These are phyloP conservation scores for Tanacetum coccineum DNA, from an alignment of 129 eudicot genomes.

Conservation along the genomic window DNA sequence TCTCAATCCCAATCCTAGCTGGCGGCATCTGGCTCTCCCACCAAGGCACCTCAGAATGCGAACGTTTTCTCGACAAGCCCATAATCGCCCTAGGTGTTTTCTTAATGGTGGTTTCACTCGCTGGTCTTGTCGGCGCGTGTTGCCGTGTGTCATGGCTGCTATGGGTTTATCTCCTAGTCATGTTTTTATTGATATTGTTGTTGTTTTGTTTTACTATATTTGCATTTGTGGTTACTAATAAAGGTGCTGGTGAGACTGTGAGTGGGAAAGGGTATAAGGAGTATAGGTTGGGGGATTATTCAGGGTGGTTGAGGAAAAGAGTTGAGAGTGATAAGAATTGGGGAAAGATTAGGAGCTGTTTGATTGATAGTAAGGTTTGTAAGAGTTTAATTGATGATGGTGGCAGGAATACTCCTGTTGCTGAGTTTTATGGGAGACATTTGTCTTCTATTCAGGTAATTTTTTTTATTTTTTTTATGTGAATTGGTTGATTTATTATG, in stretches of 20 bases:
- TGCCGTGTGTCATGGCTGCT: constrained; percentile 78
- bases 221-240: constrained; percentile 84
- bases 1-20: constrained; percentile 75
- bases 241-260: constrained; percentile 68
- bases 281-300: constrained; percentile 75
- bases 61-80: constrained; percentile 65
- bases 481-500: background rate
- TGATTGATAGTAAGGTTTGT: constrained; percentile 69
- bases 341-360: constrained; percentile 71
- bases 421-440: constrained; percentile 32
- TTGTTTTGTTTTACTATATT: constrained; percentile 77
- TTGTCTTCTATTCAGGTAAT: constrained; percentile 76
- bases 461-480: no score
- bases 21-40: constrained; percentile 88
- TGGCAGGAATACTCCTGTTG: constrained; percentile 16
- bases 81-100: constrained; percentile 74
- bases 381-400: constrained; percentile 49
- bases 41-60: constrained; percentile 83
- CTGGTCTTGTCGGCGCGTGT: constrained; percentile 85
- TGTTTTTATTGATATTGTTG: constrained; percentile 68
- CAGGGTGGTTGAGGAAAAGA: constrained; percentile 72
- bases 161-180: constrained; percentile 69
- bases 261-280: constrained; percentile 80
- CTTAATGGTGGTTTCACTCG: constrained; percentile 71
- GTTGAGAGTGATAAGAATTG: constrained; percentile 56